These are phyloP conservation scores for Discostella stelligeroides DNA, from an alignment of 108 stramenopile species.

Conservation along the genomic window DNA sequence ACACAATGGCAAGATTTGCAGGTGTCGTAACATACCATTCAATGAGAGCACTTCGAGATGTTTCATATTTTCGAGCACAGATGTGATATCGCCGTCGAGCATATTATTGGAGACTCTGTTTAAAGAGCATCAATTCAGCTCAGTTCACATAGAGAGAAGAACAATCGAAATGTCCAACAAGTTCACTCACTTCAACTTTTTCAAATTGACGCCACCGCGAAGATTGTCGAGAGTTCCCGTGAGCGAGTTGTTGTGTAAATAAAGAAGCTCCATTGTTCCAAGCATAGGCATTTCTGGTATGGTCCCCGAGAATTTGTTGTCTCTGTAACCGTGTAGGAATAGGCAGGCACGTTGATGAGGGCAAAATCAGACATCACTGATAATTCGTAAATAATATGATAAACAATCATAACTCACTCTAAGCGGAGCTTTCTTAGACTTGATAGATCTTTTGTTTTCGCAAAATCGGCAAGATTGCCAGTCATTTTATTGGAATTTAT, in stretches of 20 bases:
- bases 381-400: too few species aligned
- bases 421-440: conserved; percentile 25
- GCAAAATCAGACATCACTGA: too few species aligned
- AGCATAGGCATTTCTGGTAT: conserved; percentile 18
- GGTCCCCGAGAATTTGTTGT: conserved; percentile 26
- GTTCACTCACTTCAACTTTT: conserved; percentile 19
- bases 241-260: conserved; percentile 26
- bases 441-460: not conserved
- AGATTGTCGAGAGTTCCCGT: conserved; percentile 12
- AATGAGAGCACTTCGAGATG: conserved; percentile 30
- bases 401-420: conserved; percentile 16
- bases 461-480: conserved; percentile 58
- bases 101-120: conserved; percentile 17
- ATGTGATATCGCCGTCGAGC: conserved; percentile 13
- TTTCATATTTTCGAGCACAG: not conserved
- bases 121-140: not conserved
- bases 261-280: conserved; percentile 19
- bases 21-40: conserved; percentile 8
- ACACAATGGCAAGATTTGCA: not conserved
- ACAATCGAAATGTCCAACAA: not conserved
- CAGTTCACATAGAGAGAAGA: not conserved
- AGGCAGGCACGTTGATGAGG: too few species aligned
- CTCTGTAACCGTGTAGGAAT: not conserved
- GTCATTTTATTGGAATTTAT: conserved; percentile 54
- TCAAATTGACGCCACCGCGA: conserved; percentile 7